These are phyloP conservation scores for Naganishia sp. DNA, from an alignment of 1,284 basidiomycete species.

Conservation along the genomic window DNA sequence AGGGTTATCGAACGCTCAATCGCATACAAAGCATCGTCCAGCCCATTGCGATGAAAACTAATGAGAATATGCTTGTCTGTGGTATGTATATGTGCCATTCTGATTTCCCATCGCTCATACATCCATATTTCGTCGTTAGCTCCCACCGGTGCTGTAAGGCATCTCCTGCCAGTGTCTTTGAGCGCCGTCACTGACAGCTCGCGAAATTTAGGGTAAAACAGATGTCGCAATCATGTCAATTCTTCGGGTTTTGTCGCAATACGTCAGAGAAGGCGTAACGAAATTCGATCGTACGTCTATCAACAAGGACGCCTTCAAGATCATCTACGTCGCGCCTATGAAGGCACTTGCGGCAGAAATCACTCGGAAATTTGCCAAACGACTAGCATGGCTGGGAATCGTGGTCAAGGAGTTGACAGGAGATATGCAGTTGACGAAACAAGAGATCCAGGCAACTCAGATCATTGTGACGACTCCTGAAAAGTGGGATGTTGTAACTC, in stretches of 20 bases:
- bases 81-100: constrained; percentile 59
- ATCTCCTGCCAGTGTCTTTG: neutral
- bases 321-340: constrained; percentile 99
- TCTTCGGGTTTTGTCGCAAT: constrained; percentile 79
- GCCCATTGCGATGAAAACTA: constrained; percentile 87
- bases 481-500: constrained; percentile 99
- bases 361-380: constrained; percentile 85
- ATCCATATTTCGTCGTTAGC: constrained; percentile 57
- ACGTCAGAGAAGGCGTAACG: constrained; percentile 57
- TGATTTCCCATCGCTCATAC: neutral
- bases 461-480: constrained; percentile 99
- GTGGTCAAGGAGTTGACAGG: constrained; percentile 91
- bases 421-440: constrained; percentile 96
- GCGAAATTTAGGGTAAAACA: constrained; percentile 80
- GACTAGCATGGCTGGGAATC: constrained; percentile 86
- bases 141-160: constrained; percentile 86
- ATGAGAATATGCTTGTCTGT: constrained; percentile 96
- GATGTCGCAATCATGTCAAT: constrained; percentile 96
- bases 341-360: constrained; percentile 97
- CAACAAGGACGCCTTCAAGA: constrained; percentile 78
- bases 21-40: constrained; percentile 95
- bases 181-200: neutral
- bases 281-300: constrained; percentile 61
- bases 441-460: constrained; percentile 93
- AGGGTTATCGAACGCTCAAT: constrained; percentile 81